Conservation (phyloP, 2,329 filamentous ascomycete species). For the Xylariaceae sp. region DNA sequence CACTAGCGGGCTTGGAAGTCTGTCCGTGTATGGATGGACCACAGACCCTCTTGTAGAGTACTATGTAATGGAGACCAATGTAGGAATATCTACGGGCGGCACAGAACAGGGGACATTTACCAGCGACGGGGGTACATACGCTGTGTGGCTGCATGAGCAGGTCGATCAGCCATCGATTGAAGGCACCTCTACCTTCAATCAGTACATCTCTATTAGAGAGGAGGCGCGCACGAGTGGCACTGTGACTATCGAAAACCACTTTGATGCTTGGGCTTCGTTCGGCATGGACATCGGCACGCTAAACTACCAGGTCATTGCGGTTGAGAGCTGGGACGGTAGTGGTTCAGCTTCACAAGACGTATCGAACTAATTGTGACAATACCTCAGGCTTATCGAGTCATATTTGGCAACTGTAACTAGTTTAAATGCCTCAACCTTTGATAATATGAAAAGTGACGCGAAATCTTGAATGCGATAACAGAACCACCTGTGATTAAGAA, state of each 20-base stretch:
- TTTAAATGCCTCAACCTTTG: too few relatives aligned
- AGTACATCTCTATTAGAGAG: slow-evolving; percentile 50
- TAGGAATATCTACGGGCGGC: slow-evolving; percentile 31
- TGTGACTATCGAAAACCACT: slow-evolving; percentile 33
- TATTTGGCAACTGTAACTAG: too few relatives aligned
- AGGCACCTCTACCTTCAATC: slow-evolving; percentile 46
- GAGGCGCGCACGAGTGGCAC: slow-evolving; percentile 42
- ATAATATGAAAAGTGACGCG: too few relatives aligned
- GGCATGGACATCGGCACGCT: slow-evolving; percentile 32
- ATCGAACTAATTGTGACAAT: too few relatives aligned
- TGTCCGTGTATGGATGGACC: slow-evolving; percentile 41
- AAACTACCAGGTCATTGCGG: slow-evolving; percentile 36
- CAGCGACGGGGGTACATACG: slow-evolving; percentile 33
- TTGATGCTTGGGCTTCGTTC: slow-evolving; percentile 30
- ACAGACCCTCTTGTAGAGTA: slow-evolving; percentile 37
- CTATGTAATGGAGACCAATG: slow-evolving; percentile 36
- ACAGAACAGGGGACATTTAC: slow-evolving; percentile 28
- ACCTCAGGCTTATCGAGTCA: too few relatives aligned
- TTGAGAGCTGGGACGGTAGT: slow-evolving; percentile 42
- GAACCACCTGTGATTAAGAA: too few relatives aligned
- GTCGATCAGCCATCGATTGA: slow-evolving; percentile 43
- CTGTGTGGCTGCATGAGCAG: slow-evolving; percentile 33
- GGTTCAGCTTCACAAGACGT: slow-evolving; percentile 39
- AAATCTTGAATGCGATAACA: too few relatives aligned
- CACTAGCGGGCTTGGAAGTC: too few relatives aligned